phyloP scores from a whole-genome alignment of 768 basidiomycete species.

The Tremella yokohamensis region DNA sequence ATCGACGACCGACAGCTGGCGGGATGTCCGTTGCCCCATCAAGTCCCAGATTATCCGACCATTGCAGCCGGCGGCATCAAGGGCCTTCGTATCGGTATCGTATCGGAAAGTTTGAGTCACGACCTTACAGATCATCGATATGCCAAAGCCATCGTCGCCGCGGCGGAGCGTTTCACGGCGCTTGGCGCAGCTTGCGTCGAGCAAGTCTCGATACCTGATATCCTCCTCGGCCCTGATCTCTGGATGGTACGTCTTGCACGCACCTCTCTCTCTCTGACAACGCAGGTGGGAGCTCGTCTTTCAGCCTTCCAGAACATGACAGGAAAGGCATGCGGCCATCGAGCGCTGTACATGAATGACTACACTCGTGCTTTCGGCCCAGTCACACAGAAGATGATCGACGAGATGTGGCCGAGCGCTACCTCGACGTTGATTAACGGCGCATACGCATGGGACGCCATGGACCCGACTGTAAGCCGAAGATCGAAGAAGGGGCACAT shows the following conservation, averaged over 20 bases:
- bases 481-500: too few relatives aligned
- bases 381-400: slow-evolving; percentile 52
- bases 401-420: slow-evolving; percentile 20
- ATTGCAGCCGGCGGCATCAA: slow-evolving; percentile 24
- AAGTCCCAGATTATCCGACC: slow-evolving; percentile 48
- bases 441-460: slow-evolving; percentile 7
- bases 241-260: slow-evolving; percentile 7
- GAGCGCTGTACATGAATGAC: slow-evolving; percentile 50
- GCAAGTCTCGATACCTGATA: slow-evolving; percentile 55
- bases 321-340: slow-evolving; percentile 30
- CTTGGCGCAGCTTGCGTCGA: slow-evolving; percentile 76
- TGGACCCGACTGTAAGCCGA: slow-evolving; percentile 18
- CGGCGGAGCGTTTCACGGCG: slow-evolving; percentile 72
- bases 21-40: slow-evolving; percentile 46
- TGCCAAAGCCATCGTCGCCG: slow-evolving; percentile 67
- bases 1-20: slow-evolving; percentile 53
- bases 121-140: slow-evolving; percentile 51
- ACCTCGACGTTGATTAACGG: slow-evolving; percentile 5
- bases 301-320: slow-evolving; percentile 16
- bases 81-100: slow-evolving; percentile 52
- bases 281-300: slow-evolving; percentile 18
- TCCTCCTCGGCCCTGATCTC: slow-evolving; percentile 17
- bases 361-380: slow-evolving; percentile 39
- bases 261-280: too few relatives aligned
- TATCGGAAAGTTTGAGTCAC: slow-evolving; percentile 48